Evolutionary conservation across 208 protist species (phyloP).

Genomic region (Endotrypanum monterogeii): DNA sequence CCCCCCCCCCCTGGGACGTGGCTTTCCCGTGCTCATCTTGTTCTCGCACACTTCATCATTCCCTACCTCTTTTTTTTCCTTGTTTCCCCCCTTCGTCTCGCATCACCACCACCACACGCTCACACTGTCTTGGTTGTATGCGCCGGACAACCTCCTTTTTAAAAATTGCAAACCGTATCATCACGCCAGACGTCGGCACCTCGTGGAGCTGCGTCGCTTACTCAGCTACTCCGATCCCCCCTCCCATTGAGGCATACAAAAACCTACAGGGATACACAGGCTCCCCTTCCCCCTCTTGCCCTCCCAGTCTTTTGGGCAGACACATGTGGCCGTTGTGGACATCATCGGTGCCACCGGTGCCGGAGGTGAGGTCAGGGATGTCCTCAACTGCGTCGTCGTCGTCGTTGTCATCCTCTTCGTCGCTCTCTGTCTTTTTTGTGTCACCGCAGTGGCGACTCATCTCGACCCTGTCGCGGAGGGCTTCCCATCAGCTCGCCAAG

Average conservation of each 20-base stretch:
- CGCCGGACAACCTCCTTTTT: too few relatives aligned
- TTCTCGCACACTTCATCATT: neutral
- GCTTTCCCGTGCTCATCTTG: neutral
- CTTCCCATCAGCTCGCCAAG: neutral
- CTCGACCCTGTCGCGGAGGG: conserved; percentile 1
- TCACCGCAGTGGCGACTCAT: conserved; percentile 18
- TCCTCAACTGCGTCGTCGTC: neutral
- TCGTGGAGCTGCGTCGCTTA: too few relatives aligned
- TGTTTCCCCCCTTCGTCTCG: neutral
- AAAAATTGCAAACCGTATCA: too few relatives aligned
- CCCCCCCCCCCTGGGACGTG: neutral
- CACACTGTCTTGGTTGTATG: neutral
- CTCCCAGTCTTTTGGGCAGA: conserved; percentile 4
- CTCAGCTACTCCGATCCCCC: too few relatives aligned
- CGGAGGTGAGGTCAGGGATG: conserved; percentile 1
- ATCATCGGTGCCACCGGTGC: neutral
- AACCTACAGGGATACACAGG: neutral
- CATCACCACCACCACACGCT: neutral
- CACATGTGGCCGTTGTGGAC: conserved; percentile 31
- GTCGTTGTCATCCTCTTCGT: neutral
- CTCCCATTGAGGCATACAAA: too few relatives aligned
- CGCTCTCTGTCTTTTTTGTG: neutral
- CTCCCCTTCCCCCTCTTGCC: neutral
- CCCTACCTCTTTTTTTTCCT: neutral
- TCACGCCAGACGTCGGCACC: too few relatives aligned